phyloP scores from a whole-genome alignment of 2,329 filamentous ascomycete species.

The Diplodia corticola region DNA sequence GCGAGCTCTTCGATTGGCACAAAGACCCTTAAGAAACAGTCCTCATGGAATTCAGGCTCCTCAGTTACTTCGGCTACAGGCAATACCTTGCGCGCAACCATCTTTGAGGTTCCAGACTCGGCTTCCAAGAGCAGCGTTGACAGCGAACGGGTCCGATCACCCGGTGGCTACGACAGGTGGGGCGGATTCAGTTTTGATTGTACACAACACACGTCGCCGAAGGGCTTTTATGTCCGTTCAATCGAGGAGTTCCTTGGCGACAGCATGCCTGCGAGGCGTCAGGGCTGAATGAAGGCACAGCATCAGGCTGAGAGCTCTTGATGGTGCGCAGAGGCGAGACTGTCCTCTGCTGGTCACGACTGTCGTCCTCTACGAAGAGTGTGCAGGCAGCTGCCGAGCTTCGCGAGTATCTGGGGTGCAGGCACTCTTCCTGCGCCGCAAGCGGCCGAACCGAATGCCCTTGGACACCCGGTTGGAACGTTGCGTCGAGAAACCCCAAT shows the following conservation, averaged over 20 bases:
- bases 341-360: no score
- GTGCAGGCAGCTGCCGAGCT: background rate
- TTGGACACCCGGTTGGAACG: background rate
- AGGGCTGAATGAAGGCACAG: background rate
- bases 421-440: background rate
- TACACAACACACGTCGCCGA: background rate
- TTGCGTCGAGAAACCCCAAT: background rate
- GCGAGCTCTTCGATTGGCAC: background rate
- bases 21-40: constrained; percentile 9
- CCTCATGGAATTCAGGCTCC: constrained; percentile 2
- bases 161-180: constrained; percentile 6
- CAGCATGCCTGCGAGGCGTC: background rate
- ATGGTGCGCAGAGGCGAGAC: no score
- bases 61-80: background rate
- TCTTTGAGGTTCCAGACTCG: background rate
- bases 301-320: background rate
- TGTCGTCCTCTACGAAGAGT: background rate
- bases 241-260: constrained; percentile 10
- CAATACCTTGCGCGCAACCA: background rate
- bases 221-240: constrained; percentile 11
- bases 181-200: background rate
- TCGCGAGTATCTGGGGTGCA: background rate
- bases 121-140: background rate
- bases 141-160: background rate
- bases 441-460: background rate